Base-by-base conservation (phyloP, 2,329 filamentous ascomycete species). In the Alternaria sp. region DNA sequence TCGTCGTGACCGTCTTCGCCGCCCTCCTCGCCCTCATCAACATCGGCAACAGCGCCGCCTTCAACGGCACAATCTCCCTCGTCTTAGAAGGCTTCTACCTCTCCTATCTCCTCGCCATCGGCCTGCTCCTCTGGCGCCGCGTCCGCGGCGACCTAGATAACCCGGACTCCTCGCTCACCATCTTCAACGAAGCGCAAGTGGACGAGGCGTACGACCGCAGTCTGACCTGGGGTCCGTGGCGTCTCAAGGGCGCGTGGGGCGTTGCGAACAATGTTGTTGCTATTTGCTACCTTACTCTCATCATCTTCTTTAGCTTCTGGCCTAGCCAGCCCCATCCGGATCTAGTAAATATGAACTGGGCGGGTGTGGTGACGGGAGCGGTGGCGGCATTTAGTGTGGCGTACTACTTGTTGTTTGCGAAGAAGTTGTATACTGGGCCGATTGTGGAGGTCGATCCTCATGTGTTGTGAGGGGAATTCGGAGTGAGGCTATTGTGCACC, bases 1-100 rank as follows among this genome's bases (percentile, higher is more conserved):
- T 84, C 57, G 75, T 84, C 7, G 83, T 84, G 3, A 80, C 84
- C 5, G 69, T 80, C 11, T 77, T 82, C 43, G 81, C 82, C 18
- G 75, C 79, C 5, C 77, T 86, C 4, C 79, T 87, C 41, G 81
- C 82, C 1, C 74, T 87, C 23, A 85, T 87, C 78, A 86, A 86
- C 68, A 82, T 87, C 58, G 84, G 84, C 47, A 85, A 83, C n/a
- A 73, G 76, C 20, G 71, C 68, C 2, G 76, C 77, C 15, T 79
- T 79, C 67, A 78, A 78, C 57, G 77, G 75, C 21, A 78, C 75
- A 4, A 76, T 79, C 28, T 78, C 75, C 33, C 68, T 79, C 10
- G 75, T 78, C 11, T 66, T 79, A 5, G 75, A 78, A 64, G 77
- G 77, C 4, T 78, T 79, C 61, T 79, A 79, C 55, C 70, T 78